Conservation (phyloP, 371 early-diverging fungal genomes). For the Vairimorpha necatrix region DNA sequence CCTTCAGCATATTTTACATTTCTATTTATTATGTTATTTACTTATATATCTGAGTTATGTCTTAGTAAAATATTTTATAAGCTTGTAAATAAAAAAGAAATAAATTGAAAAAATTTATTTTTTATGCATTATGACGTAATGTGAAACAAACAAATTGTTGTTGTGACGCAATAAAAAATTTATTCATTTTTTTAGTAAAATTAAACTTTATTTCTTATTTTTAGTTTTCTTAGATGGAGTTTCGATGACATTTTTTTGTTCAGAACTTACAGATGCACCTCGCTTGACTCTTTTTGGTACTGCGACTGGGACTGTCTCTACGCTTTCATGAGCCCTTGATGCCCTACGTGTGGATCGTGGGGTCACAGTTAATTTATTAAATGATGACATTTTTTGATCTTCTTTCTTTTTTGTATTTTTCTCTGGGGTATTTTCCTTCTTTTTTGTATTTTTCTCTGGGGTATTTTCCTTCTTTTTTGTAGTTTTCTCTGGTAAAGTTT, state of each 20-base stretch:
- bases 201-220: not conserved
- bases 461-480: too few relatives aligned
- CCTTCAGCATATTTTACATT: conserved; percentile 30
- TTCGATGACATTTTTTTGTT: not conserved
- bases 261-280: not conserved
- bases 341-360: not conserved
- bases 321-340: not conserved
- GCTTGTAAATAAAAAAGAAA: not conserved
- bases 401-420: not conserved
- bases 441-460: too few relatives aligned
- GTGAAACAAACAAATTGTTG: not conserved
- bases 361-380: not conserved
- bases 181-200: not conserved
- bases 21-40: not conserved
- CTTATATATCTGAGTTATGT: conserved; percentile 9
- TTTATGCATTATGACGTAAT: not conserved
- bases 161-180: not conserved
- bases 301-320: not conserved
- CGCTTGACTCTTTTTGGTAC: not conserved
- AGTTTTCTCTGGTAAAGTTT: too few relatives aligned
- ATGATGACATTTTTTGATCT: not conserved
- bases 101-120: too few relatives aligned
- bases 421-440: not conserved
- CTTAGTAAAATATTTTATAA: not conserved
- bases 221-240: not conserved